Conservation (phyloP, 306 rosid species). For the Cicer pinnatifidum region DNA sequence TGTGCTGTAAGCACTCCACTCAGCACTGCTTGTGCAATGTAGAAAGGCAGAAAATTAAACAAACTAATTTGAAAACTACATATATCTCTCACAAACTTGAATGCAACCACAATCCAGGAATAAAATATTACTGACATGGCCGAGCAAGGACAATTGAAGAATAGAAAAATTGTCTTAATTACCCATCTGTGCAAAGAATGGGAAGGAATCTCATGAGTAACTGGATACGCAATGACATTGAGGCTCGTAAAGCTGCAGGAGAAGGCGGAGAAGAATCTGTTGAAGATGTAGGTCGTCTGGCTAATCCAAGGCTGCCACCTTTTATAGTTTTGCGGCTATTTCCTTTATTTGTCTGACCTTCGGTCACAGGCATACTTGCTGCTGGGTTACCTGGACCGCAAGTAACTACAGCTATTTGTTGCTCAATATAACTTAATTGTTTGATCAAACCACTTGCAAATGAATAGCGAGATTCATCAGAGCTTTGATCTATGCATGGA, state of each 20-base stretch:
- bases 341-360: conserved; percentile 72
- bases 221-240: conserved; percentile 77
- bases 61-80: no score
- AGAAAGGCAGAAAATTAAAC: no score
- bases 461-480: conserved; percentile 82
- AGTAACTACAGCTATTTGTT: conserved; percentile 65
- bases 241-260: conserved; percentile 83
- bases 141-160: conserved; percentile 5
- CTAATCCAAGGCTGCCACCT: conserved; percentile 85
- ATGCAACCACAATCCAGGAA: conserved; percentile 26
- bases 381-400: conserved; percentile 71
- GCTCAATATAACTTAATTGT: conserved; percentile 79
- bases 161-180: conserved; percentile 40
- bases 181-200: conserved; percentile 76
- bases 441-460: conserved; percentile 89
- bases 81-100: background rate
- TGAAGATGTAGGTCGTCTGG: conserved; percentile 65
- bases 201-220: conserved; percentile 91
- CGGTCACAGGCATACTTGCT: conserved; percentile 65
- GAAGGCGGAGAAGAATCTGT: conserved; percentile 71
- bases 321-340: conserved; percentile 68
- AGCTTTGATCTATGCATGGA: conserved; percentile 93
- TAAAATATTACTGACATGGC: background rate
- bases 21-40: no score
- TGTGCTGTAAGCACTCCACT: no score